These are phyloP conservation scores for Aspergillus taichungensis DNA, from an alignment of 495 filamentous ascomycete species.

Conservation along the genomic window DNA sequence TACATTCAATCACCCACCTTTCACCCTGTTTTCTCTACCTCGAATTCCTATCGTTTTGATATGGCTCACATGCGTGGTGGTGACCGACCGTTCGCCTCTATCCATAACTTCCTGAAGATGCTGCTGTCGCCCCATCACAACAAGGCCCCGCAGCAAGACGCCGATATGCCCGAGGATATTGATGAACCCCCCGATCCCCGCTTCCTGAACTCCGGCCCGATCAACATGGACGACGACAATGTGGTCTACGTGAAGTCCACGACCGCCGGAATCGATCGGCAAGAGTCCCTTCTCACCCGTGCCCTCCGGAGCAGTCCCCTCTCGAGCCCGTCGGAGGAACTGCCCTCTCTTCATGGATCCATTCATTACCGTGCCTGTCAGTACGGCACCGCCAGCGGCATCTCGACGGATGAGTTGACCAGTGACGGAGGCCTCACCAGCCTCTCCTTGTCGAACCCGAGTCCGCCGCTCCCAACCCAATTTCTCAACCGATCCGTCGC, in stretches of 20 bases:
- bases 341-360: conserved; percentile 28
- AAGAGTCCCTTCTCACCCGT: conserved; percentile 71
- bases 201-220: conserved; percentile 19
- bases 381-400: conserved; percentile 64
- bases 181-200: conserved; percentile 42
- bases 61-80: conserved; percentile 35
- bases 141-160: conserved; percentile 30
- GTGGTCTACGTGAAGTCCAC: conserved; percentile 32
- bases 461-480: conserved; percentile 59
- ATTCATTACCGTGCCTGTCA: conserved; percentile 55
- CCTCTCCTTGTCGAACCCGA: conserved; percentile 78
- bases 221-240: conserved; percentile 22
- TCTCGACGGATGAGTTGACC: conserved; percentile 79
- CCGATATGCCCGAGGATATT: conserved; percentile 40
- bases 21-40: background rate
- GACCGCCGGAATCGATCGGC: conserved; percentile 35
- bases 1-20: background rate
- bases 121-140: conserved; percentile 31
- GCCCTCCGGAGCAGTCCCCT: conserved; percentile 62
- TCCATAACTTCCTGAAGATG: conserved; percentile 41
- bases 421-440: conserved; percentile 91
- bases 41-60: background rate
- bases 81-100: conserved; percentile 29
- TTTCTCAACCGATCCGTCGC: conserved; percentile 18
- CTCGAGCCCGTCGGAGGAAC: conserved; percentile 29